Base-by-base conservation (phyloP, 768 basidiomycete species). In the Leucogyrophana mollusca region DNA sequence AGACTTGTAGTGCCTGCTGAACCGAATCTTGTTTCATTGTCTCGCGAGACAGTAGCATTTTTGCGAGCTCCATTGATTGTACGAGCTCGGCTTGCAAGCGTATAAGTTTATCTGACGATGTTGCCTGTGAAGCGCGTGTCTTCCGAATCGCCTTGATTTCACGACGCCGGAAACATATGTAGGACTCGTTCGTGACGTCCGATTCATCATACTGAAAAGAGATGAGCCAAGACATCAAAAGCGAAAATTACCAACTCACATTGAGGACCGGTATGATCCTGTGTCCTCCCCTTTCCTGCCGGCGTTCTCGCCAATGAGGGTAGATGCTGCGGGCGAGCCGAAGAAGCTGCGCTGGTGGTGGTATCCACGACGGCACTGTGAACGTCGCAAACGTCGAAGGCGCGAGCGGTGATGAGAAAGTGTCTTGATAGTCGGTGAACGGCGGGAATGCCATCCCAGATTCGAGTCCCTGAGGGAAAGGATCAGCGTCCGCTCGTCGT, bases 111-210 rank as follows among this genome's bases (percentile, higher is more conserved):
- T 98, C 95, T 11, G 93, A 86, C 14, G 85, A 91, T 1, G 88
- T 87, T 9, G 83, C 84, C 59, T 98, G 94, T 1, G 87, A 87
- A 11, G 93, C 86, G 7, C 95, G 83, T 8, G 95, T 97, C 71
- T 98, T 98, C 51, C 96, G 84, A 36, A 91, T 80, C 3, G 90
- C 84, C 64, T 98, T 98, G 66, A 88, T 85, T 63, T 98, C 95
- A 45, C 94, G 85, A 50, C 94, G 79, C 30, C 96, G 83, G 77
- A 99, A 99, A 68, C 96, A 99, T 36, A 97, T 88, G 53, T 97
- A 98, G 0, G 95, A 94, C 57, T 95, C 94, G 45, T 90, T 92
- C 54, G 78, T 77, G 37, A 85, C 85, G 63, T 96, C 93, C 16
- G 87, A 78, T 69, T 97, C 94, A 63, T 98, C 94, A 57, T 80